Evolutionary conservation across 768 basidiomycete genomes (phyloP).

Genomic region (Tricholoma hemisulphureum): DNA sequence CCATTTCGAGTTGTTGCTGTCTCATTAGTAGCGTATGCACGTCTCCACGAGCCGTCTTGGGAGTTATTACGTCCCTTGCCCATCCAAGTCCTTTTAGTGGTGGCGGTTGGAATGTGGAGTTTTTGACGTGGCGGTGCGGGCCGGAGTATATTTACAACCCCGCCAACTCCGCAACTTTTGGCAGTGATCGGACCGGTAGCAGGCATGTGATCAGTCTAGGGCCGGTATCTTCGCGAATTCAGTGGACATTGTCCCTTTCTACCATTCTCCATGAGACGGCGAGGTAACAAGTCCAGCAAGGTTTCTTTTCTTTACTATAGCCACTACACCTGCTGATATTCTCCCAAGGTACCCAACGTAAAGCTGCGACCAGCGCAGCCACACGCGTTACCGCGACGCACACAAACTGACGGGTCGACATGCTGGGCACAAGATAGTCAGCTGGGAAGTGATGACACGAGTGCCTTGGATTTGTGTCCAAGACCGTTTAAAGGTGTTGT

Average conservation of each 20-base stretch:
- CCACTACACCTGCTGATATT: neutral
- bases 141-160: too few relatives aligned
- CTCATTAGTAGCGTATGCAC: neutral
- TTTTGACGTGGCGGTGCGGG: too few relatives aligned
- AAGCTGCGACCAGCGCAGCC: constrained; percentile 68
- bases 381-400: constrained; percentile 28
- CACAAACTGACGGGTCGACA: constrained; percentile 28
- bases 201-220: constrained; percentile 9
- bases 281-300: constrained; percentile 68
- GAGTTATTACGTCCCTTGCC: constrained; percentile 9
- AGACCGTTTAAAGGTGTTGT: constrained; percentile 65
- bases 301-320: constrained; percentile 26
- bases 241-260: neutral
- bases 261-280: constrained; percentile 40
- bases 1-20: constrained; percentile 8
- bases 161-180: too few relatives aligned
- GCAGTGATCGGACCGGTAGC: too few relatives aligned
- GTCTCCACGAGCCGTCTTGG: neutral
- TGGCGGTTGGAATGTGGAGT: too few relatives aligned
- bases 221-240: constrained; percentile 18
- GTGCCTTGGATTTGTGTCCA: constrained; percentile 50
- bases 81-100: too few relatives aligned
- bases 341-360: constrained; percentile 73
- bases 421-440: constrained; percentile 52
- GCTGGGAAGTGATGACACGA: constrained; percentile 43